Evolutionary conservation across 495 filamentous ascomycete species (phyloP), one percentile per base, ranked within the genome.

Genomic region (Massariosphaeria phaeospora): DNA sequence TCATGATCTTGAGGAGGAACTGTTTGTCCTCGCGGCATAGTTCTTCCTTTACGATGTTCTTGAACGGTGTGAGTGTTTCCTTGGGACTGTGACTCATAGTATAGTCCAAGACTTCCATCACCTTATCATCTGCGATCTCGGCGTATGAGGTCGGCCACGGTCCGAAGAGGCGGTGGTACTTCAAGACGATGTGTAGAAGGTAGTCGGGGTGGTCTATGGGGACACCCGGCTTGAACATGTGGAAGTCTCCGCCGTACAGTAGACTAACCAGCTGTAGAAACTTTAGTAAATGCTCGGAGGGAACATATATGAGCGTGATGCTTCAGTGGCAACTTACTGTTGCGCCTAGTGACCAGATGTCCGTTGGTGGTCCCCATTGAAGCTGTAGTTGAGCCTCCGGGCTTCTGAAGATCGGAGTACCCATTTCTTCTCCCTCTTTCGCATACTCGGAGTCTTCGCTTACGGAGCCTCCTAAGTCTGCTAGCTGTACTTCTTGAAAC

Each of bases 311-410:
- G 8, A 20, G 25, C 17, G 11, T 4, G 3, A n/a, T 18, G 33
- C 53, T 43, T 44, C 7, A 31, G 47, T 33, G 44, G 52, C 17
- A 51, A 61, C 65, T 64, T 66, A 58, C 66, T 23, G 66, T 67
- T 40, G 61, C 64, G 25, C 72, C 69, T 57, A 74, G 69, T 30
- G 71, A 74, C 73, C 71, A 77, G 48, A 75, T 73, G 49, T 76
- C 74, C 5, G 72, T 73, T 24, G 61, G 26, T 46, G 71, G 69
- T 20, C 55, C 61, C 71, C 62, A 74, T 20, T 31, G 44, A n/a
- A 72, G 62, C 35, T 64, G 60, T 3, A 73, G 49, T 7, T 59
- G 62, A 11, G 66, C 69, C 59, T 75, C 72, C 35, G 72, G 70
- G 53, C 69, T 71, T 39, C 69, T 61, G 17, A 59, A 73, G 44